A percentile compares a stretch with the other conserved stretches of the same genome.
phyloP scores from a whole-genome alignment of 2,329 filamentous ascomycete genomes.

The Colletotrichum orbiculare region DNA sequence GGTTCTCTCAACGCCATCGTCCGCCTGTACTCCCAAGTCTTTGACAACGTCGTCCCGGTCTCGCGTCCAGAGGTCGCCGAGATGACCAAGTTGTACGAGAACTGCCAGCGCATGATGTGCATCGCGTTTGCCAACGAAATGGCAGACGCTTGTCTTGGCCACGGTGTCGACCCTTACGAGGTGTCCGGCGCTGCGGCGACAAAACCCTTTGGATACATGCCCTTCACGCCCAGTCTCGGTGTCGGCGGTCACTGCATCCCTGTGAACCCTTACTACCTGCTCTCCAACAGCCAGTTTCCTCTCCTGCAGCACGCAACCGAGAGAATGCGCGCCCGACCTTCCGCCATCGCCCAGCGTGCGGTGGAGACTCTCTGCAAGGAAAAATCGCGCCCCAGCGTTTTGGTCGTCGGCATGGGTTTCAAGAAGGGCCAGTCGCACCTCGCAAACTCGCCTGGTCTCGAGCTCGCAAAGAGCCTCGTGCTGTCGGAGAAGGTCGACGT shows the following conservation, averaged over 20 bases:
- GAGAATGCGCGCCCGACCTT: slow-evolving; percentile 56
- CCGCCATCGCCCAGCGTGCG: slow-evolving; percentile 49
- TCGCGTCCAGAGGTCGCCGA: slow-evolving; percentile 65
- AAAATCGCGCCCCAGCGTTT: slow-evolving; percentile 44
- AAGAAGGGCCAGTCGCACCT: slow-evolving; percentile 60
- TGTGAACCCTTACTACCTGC: slow-evolving; percentile 64
- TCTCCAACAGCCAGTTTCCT: slow-evolving; percentile 59
- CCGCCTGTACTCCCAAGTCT: slow-evolving; percentile 58
- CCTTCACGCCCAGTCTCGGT: slow-evolving; percentile 58
- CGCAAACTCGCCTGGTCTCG: slow-evolving; percentile 59
- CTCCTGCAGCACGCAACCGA: slow-evolving; percentile 56
- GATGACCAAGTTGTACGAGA: slow-evolving; percentile 69
- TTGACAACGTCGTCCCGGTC: slow-evolving; percentile 59
- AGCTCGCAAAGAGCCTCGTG: slow-evolving; percentile 51
- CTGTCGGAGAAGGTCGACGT: slow-evolving; percentile 53
- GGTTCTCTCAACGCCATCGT: slow-evolving; percentile 57
- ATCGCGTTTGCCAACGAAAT: slow-evolving; percentile 68
- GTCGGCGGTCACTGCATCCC: slow-evolving; percentile 69
- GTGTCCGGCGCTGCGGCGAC: slow-evolving; percentile 60
- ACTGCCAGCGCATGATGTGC: slow-evolving; percentile 66
- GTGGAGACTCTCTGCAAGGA: slow-evolving; percentile 45
- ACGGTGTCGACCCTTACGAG: slow-evolving; percentile 62
- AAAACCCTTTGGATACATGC: slow-evolving; percentile 65
- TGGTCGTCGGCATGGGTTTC: slow-evolving; percentile 62
- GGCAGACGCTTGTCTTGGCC: slow-evolving; percentile 60